Percentiles rank a stretch among this genome's conserved stretches.
phyloP scores from a whole-genome alignment of 2,329 filamentous ascomycete genomes.

The Huntiella bhutanensis region DNA sequence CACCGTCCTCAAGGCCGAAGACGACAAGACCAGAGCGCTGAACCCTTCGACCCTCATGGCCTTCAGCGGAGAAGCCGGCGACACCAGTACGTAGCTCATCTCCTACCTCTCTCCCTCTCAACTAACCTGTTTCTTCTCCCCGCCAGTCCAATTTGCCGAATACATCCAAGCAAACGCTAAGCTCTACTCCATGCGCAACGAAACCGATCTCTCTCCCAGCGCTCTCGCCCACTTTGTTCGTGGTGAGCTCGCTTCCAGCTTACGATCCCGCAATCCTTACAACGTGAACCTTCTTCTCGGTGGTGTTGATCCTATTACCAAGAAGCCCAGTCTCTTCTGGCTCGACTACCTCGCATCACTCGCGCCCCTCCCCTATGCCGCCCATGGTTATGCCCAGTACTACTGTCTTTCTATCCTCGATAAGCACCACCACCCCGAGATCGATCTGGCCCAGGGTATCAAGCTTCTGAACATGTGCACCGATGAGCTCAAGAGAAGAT shows the following conservation, averaged over 20 bases:
- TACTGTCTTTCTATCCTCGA: conserved; percentile 96
- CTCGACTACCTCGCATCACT: conserved; percentile 86
- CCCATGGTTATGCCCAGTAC: conserved; percentile 93
- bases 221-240: conserved; percentile 88
- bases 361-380: conserved; percentile 80
- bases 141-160: conserved; percentile 87
- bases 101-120: not conserved
- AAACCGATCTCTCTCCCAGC: conserved; percentile 73
- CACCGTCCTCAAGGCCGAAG: conserved; percentile 81
- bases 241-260: conserved; percentile 73
- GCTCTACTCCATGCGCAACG: conserved; percentile 97
- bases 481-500: conserved; percentile 86
- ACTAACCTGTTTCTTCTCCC: conserved; percentile 11
- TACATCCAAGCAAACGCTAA: conserved; percentile 97
- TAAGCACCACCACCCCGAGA: conserved; percentile 96
- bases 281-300: conserved; percentile 92
- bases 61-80: conserved; percentile 87
- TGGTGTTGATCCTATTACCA: conserved; percentile 78
- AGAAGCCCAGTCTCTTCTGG: conserved; percentile 90
- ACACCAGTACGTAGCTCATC: conserved; percentile 47
- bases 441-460: conserved; percentile 71
- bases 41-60: conserved; percentile 93
- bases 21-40: conserved; percentile 87
- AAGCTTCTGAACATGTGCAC: conserved; percentile 90
- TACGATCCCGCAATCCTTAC: conserved; percentile 86